A percentile compares a stretch with the other conserved stretches of the same genome.
These are phyloP conservation scores for Puccinia coronata DNA, from an alignment of 1,284 basidiomycete species.

Conservation along the genomic window DNA sequence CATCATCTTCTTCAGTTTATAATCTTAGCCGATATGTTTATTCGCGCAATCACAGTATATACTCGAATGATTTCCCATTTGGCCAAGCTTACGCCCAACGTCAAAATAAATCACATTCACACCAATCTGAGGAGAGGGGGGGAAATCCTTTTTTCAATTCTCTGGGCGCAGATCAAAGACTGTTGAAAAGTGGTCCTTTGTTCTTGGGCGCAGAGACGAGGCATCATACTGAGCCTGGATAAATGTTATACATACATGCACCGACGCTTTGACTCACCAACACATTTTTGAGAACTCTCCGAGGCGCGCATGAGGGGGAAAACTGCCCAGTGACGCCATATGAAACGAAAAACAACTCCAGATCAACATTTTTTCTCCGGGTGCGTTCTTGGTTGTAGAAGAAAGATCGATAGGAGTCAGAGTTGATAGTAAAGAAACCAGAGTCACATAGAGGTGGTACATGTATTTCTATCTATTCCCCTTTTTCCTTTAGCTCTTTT, in stretches of 20 bases:
- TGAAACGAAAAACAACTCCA: not conserved
- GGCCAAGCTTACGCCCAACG: too few species aligned
- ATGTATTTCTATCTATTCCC: not conserved
- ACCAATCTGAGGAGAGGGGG: too few species aligned
- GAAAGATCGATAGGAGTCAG: too few species aligned
- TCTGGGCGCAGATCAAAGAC: not conserved
- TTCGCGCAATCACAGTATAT: too few species aligned
- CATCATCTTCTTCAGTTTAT: too few species aligned
- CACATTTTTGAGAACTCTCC: not conserved
- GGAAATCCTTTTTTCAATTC: too few species aligned
- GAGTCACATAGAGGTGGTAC: not conserved
- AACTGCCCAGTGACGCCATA: not conserved
- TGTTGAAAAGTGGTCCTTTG: not conserved
- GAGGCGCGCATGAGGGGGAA: not conserved
- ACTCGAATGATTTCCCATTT: too few species aligned
- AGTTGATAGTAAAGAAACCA: too few species aligned
- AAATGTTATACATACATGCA: not conserved
- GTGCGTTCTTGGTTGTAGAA: not conserved
- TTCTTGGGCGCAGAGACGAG: not conserved
- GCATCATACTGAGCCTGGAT: not conserved
- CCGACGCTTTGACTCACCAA: constrained; percentile 9
- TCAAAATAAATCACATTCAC: too few species aligned
- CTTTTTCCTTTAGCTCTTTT: not conserved
- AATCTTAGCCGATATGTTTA: too few species aligned
- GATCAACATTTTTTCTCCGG: not conserved